phyloP scores from a whole-genome alignment of 1,284 basidiomycete genomes.

The Ustilago shanxiensis region DNA sequence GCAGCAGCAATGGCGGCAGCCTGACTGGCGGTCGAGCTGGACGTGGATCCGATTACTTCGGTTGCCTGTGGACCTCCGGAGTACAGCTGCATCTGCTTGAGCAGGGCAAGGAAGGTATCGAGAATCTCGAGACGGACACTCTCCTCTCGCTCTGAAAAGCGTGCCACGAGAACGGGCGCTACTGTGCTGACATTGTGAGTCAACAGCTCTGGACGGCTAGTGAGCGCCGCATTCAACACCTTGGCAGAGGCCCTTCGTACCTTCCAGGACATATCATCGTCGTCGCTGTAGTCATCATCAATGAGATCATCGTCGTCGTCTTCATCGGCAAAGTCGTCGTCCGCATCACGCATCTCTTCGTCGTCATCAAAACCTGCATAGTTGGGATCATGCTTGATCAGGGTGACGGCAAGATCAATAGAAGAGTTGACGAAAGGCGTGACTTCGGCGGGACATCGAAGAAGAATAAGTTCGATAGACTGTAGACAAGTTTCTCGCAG shows the following conservation, averaged over 20 bases:
- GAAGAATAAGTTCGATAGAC: slow-evolving; percentile 77
- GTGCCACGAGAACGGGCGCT: slow-evolving; percentile 86
- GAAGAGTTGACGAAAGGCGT: slow-evolving; percentile 80
- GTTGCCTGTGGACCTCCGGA: slow-evolving; percentile 73
- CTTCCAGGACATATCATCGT: slow-evolving; percentile 99
- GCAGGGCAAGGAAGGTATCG: slow-evolving; percentile 82
- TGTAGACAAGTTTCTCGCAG: slow-evolving; percentile 73
- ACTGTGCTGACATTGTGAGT: slow-evolving; percentile 83
- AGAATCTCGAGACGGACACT: slow-evolving; percentile 95
- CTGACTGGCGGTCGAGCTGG: slow-evolving; percentile 29
- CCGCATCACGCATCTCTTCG: slow-evolving; percentile 73
- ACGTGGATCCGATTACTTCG: slow-evolving; percentile 74
- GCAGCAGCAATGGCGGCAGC: slow-evolving; percentile 50
- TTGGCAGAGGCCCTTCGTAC: slow-evolving; percentile 93
- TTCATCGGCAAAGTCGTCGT: slow-evolving; percentile 41
- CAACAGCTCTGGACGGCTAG: slow-evolving; percentile 87
- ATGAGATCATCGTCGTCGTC: slow-evolving; percentile 75
- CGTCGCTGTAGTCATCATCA: slow-evolving; percentile 81
- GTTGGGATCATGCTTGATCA: slow-evolving; percentile 97
- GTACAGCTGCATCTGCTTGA: slow-evolving; percentile 80
- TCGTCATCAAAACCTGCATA: slow-evolving; percentile 87
- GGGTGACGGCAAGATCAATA: slow-evolving; percentile 79
- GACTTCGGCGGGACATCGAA: slow-evolving; percentile 85
- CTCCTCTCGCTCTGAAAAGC: slow-evolving; percentile 94
- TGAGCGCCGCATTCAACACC: slow-evolving; percentile 84